These are phyloP conservation scores for Mariannaea sp. DNA, from an alignment of 2,329 filamentous ascomycete species.

Conservation along the genomic window DNA sequence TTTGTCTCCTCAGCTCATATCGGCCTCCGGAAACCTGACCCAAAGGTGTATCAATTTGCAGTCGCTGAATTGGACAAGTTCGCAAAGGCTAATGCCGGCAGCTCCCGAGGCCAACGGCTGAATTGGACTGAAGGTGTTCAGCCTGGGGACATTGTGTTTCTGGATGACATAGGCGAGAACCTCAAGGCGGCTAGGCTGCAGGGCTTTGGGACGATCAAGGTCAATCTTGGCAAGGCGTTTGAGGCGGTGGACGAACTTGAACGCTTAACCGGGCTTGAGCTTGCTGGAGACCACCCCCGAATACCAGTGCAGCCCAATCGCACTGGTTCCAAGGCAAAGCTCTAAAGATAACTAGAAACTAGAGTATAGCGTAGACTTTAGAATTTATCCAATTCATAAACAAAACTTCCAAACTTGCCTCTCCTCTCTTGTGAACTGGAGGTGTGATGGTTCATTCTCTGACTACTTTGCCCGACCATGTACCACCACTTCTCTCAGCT, in stretches of 20 bases:
- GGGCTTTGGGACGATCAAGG: constrained; percentile 85
- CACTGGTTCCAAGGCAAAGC: constrained; percentile 46
- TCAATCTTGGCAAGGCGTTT: constrained; percentile 74
- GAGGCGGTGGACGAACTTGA: constrained; percentile 86
- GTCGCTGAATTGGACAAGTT: constrained; percentile 68
- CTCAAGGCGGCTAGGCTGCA: constrained; percentile 75
- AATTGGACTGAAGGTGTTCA: constrained; percentile 58
- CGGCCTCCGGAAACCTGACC: constrained; percentile 85
- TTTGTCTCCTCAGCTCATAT: constrained; percentile 88
- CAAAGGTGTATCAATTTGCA: constrained; percentile 77
- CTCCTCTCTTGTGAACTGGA: too few relatives aligned
- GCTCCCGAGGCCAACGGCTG: constrained; percentile 43
- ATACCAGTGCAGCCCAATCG: constrained; percentile 50
- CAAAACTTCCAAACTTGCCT: too few relatives aligned
- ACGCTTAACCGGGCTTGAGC: constrained; percentile 67
- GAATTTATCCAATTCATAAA: too few relatives aligned
- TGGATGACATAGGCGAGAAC: constrained; percentile 96
- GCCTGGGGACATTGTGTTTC: constrained; percentile 75
- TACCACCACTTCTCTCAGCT: too few relatives aligned
- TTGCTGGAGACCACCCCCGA: constrained; percentile 61
- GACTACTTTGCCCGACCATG: too few relatives aligned
- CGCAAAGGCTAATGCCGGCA: constrained; percentile 56
- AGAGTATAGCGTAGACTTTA: too few relatives aligned
- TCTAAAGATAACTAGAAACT: constrained; percentile 34
- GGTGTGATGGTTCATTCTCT: too few relatives aligned